phyloP scores from a whole-genome alignment of 768 basidiomycete genomes.

The Tubosaeta sp. region DNA sequence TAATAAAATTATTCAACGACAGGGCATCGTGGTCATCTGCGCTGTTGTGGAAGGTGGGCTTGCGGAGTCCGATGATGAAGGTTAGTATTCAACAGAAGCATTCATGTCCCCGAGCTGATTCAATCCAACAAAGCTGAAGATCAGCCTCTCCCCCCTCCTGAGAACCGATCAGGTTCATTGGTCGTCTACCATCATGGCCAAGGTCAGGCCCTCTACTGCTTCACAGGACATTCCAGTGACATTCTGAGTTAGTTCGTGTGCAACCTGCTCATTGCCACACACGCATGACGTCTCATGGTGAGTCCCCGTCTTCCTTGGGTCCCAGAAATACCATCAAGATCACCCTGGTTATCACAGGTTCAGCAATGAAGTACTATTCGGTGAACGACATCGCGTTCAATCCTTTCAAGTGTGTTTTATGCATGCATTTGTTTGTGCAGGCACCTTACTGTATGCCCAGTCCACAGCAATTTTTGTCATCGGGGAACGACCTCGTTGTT shows the following conservation, averaged over 20 bases:
- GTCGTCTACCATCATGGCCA: conserved; percentile 36
- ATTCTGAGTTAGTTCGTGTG: conserved; percentile 13
- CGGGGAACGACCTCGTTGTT: conserved; percentile 43
- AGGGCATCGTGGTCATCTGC: conserved; percentile 39
- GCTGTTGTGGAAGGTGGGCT: conserved; percentile 46
- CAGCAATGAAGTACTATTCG: conserved; percentile 43
- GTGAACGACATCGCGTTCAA: conserved; percentile 56
- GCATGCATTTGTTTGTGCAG: neutral
- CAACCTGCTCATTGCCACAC: conserved; percentile 18
- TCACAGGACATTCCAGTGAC: neutral
- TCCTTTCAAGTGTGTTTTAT: conserved; percentile 39
- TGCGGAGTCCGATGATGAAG: conserved; percentile 29
- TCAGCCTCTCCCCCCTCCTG: conserved; percentile 34
- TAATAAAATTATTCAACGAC: conserved; percentile 47
- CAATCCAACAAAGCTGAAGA: conserved; percentile 2
- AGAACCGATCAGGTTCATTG: conserved; percentile 47
- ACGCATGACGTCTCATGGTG: conserved; percentile 17
- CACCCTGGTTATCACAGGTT: conserved; percentile 6
- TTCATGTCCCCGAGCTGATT: conserved; percentile 11
- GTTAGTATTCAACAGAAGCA: conserved; percentile 13
- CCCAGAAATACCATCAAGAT: neutral
- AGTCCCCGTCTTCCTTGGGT: neutral
- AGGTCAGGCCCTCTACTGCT: conserved; percentile 11
- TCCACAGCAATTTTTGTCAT: conserved; percentile 39
- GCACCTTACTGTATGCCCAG: conserved; percentile 26